Base-by-base conservation (phyloP, 2,329 filamentous ascomycete species). In the Microsporum canis region DNA sequence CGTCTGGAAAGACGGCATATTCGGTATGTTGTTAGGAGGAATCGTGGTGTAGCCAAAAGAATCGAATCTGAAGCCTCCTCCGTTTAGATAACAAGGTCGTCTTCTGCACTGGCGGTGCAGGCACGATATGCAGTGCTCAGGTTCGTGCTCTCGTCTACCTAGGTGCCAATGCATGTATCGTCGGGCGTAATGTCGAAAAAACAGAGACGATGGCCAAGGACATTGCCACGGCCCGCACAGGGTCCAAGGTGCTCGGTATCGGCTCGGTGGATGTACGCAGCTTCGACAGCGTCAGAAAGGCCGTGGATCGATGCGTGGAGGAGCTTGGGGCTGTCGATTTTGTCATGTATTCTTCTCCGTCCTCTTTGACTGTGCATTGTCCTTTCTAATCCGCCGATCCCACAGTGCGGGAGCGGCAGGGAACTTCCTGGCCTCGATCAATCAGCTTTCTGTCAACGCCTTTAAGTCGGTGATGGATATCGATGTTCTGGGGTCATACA, bases 401-500 rank as follows among this genome's bases (percentile, higher is more conserved):
- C 57, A 60, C 68, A 94, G 88, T 71, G 92, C 92, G 23, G 94
- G 94, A 58, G 94, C 94, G 12, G 94, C 94, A 17, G 94, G 94
- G 62, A 99, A 99, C 75, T 99, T 97, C 74, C 81, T 99, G 27
- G 88, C 90, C 0, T 88, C 92, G 3, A 87, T 97, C 63, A 82
- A 87, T 45, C 87, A 87, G 64, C 82, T 97, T 57, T 90, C 85
- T 45, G 77, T 88, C 62, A 97, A 97, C 71, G 94, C 89, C 2
- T 95, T 99, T 84, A 95, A 91, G 74, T 81, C 89, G 0, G 94
- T 99, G 66, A 92, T 97, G 69, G 94, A 97, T 64, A 99, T 99
- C 70, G 94, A 97, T 72, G 87, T 96, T 2, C 75, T 97, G 39
- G 94, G 94, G 36, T 95, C 89, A 14, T 99, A 88, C 77, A 95